These are phyloP conservation scores for Tagetes patula DNA, from an alignment of 129 eudicot genomes.

Conservation along the genomic window DNA sequence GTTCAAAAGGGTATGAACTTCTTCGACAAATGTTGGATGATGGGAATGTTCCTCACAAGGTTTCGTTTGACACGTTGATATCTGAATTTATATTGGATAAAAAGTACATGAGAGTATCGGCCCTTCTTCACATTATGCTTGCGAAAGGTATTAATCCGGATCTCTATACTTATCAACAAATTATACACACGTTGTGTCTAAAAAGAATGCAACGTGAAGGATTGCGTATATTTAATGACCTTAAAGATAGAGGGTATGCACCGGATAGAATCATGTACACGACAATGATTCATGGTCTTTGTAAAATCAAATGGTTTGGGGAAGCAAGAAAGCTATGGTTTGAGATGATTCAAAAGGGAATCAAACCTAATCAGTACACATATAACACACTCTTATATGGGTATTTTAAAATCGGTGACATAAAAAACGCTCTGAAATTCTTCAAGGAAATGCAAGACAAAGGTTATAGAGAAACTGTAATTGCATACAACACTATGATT, in stretches of 20 bases:
- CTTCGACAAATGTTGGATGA: conserved; percentile 54
- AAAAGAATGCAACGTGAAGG: conserved; percentile 47
- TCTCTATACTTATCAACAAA: conserved; percentile 58
- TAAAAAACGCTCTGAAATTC: conserved; percentile 46
- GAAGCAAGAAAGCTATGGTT: conserved; percentile 70
- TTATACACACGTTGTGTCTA: conserved; percentile 50
- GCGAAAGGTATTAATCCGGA: conserved; percentile 49
- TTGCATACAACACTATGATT: conserved; percentile 60
- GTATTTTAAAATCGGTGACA: conserved; percentile 34
- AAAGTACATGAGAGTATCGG: conserved; percentile 48
- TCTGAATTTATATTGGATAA: conserved; percentile 36
- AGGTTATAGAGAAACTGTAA: conserved; percentile 45
- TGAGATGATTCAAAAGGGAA: conserved; percentile 78
- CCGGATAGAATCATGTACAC: conserved; percentile 73
- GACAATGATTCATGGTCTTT: conserved; percentile 68
- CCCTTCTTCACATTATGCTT: conserved; percentile 69
- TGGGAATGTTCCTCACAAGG: conserved; percentile 53
- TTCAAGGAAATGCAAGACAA: conserved; percentile 53
- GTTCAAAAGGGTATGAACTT: conserved; percentile 56
- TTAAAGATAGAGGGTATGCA: conserved; percentile 74
- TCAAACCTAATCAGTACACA: conserved; percentile 53
- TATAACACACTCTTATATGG: conserved; percentile 61
- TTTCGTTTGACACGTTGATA: conserved; percentile 51
- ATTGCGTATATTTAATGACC: conserved; percentile 59
- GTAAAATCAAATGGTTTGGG: conserved; percentile 51